A percentile compares a stretch with the other conserved stretches of the same genome.
Evolutionary conservation across 2,329 filamentous ascomycete genomes (phyloP).

Genomic region (Mycosphaerelloides madeirae): DNA sequence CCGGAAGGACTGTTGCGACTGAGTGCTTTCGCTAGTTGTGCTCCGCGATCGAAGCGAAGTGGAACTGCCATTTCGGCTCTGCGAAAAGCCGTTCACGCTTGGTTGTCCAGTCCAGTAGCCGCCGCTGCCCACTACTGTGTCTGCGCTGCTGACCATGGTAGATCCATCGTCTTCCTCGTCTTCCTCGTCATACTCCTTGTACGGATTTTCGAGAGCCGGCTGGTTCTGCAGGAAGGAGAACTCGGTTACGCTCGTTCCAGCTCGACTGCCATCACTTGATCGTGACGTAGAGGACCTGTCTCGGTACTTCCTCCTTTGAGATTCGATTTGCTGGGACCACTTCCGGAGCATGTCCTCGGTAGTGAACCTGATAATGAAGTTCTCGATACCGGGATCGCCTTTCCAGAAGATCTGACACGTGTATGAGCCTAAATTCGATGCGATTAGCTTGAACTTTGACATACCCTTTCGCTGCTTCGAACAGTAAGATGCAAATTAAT

Average conservation of each 20-base stretch:
- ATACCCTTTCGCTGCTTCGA: slow-evolving; percentile 25
- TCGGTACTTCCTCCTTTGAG: slow-evolving; percentile 57
- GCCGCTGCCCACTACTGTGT: slow-evolving; percentile 23
- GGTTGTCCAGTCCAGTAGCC: slow-evolving; percentile 2
- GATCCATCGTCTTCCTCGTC: slow-evolving; percentile 49
- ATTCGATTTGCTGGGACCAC: slow-evolving; percentile 77
- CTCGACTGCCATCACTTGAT: slow-evolving; percentile 29
- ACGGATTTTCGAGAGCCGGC: slow-evolving; percentile 72
- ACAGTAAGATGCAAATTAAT: slow-evolving; percentile 11
- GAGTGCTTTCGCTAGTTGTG: slow-evolving; percentile 19
- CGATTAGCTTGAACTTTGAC: slow-evolving; percentile 22
- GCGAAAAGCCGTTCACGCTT: slow-evolving; percentile 10
- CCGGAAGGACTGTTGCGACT: slow-evolving; percentile 7
- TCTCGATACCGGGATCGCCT: slow-evolving; percentile 89
- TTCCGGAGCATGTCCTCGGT: slow-evolving; percentile 92
- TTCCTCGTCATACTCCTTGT: slow-evolving; percentile 58
- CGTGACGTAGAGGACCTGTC: slow-evolving; percentile 46
- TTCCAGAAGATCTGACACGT: slow-evolving; percentile 99
- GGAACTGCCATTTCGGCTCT: slow-evolving; percentile 20
- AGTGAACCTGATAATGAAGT: slow-evolving; percentile 88
- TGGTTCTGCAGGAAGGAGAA: slow-evolving; percentile 76
- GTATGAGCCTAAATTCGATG: slow-evolving; percentile 64
- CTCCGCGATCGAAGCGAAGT: slow-evolving; percentile 22
- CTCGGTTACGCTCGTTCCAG: slow-evolving; percentile 58
- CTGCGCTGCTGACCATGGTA: slow-evolving; percentile 37